phyloP scores from a whole-genome alignment of 1,284 basidiomycete species.

The Papiliotrema nemorosa region DNA sequence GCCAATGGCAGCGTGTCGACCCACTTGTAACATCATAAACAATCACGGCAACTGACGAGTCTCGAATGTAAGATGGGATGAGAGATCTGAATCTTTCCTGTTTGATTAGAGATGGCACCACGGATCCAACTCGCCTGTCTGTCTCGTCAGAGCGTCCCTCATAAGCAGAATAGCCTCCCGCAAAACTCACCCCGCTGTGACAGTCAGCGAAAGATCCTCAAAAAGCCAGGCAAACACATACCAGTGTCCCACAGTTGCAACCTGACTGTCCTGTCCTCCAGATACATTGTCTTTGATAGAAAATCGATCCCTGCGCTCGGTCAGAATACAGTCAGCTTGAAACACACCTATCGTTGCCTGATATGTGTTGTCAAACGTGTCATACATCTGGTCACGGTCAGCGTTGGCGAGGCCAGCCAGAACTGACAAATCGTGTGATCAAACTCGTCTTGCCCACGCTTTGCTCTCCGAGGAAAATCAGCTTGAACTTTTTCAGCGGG shows the following conservation, averaged over 20 bases:
- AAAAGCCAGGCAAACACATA: conserved; percentile 39
- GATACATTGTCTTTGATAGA: conserved; percentile 99
- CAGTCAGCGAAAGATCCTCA: conserved; percentile 9
- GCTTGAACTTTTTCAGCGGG: conserved; percentile 91
- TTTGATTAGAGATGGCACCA: too few species aligned
- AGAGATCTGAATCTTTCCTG: conserved; percentile 96
- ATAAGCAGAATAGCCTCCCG: too few species aligned
- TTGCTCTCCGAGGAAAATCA: conserved; percentile 88
- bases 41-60: conserved; percentile 96
- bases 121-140: too few species aligned
- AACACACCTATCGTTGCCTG: conserved; percentile 85
- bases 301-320: conserved; percentile 76
- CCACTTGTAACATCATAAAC: conserved; percentile 98
- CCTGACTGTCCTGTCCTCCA: conserved; percentile 96
- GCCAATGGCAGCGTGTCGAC: conserved; percentile 38
- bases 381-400: conserved; percentile 75
- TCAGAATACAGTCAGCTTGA: background rate
- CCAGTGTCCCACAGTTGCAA: conserved; percentile 99
- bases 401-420: background rate
- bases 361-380: conserved; percentile 99
- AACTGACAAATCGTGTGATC: conserved; percentile 75
- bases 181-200: conserved; percentile 36
- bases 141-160: too few species aligned
- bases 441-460: conserved; percentile 95
- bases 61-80: conserved; percentile 98